Percentiles rank a stretch among this genome's conserved stretches.
These are phyloP conservation scores for Rhodofomes roseus DNA, from an alignment of 1,284 basidiomycete species.

Conservation along the genomic window DNA sequence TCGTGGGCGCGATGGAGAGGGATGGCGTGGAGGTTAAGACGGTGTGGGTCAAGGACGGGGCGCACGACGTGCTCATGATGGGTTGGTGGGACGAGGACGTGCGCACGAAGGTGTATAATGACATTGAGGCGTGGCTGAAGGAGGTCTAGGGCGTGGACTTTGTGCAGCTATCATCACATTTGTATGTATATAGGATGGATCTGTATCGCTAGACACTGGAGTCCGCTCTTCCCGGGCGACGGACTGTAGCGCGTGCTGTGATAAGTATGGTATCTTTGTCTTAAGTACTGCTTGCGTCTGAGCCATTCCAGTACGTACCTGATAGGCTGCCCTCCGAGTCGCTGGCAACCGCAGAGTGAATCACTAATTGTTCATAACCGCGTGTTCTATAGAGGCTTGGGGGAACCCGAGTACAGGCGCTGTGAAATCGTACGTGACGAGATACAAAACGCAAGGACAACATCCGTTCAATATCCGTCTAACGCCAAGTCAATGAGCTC, in stretches of 20 bases:
- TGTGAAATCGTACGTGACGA: neutral
- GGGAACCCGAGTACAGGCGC: no score
- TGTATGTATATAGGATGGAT: neutral
- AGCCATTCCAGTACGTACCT: no score
- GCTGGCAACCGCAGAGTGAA: no score
- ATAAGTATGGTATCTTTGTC: no score
- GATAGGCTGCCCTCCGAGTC: no score
- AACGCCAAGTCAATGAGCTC: neutral
- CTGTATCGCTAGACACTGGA: neutral
- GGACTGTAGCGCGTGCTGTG: no score
- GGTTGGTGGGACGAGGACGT: constrained; percentile 33
- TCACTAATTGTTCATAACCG: no score
- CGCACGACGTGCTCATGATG: constrained; percentile 34
- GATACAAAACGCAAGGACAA: no score
- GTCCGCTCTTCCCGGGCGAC: neutral
- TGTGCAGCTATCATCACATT: neutral
- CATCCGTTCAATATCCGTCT: neutral
- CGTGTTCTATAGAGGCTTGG: no score
- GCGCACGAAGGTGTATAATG: constrained; percentile 28
- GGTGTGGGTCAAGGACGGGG: constrained; percentile 32
- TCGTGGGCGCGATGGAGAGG: constrained; percentile 32
- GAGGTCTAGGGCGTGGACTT: constrained; percentile 9
- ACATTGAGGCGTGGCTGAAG: constrained; percentile 28
- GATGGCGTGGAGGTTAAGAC: constrained; percentile 31
- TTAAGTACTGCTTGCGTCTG: no score